A percentile compares a stretch with the other conserved stretches of the same genome.
Conservation (phyloP, 768 basidiomycete genomes). For the Tulasnella sp. region DNA sequence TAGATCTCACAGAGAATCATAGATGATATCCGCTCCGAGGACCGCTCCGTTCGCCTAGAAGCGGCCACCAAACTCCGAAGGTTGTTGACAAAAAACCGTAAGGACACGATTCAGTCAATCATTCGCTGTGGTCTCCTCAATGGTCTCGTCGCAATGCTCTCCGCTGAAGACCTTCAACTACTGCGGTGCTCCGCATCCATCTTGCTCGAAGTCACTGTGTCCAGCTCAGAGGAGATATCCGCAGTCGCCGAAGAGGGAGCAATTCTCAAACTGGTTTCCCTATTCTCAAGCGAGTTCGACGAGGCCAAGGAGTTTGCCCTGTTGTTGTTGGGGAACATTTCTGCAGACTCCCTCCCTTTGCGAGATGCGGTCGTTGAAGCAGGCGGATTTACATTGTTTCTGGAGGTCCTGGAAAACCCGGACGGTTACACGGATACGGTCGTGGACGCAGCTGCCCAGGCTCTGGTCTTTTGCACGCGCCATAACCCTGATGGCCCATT, state of each 20-base stretch:
- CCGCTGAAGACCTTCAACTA: neutral
- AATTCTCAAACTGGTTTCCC: neutral
- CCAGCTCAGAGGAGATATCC: neutral
- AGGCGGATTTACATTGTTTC: neutral
- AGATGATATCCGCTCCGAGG: neutral
- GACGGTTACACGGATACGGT: neutral
- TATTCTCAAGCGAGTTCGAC: neutral
- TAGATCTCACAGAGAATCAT: neutral
- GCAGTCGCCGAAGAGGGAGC: neutral
- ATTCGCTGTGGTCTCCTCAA: neutral
- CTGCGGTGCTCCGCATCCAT: neutral
- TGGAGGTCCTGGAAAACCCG: neutral
- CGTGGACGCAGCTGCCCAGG: neutral
- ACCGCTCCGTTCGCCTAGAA: neutral
- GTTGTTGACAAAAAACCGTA: neutral
- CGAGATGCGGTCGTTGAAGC: neutral
- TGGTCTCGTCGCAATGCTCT: neutral
- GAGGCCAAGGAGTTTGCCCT: neutral
- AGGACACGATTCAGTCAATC: neutral
- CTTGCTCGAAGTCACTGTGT: neutral
- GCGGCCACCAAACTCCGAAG: neutral
- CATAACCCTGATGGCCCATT: neutral
- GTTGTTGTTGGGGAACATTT: neutral
- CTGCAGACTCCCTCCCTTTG: neutral
- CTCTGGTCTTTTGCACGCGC: neutral